Evolutionary conservation across 306 rosid genomes (phyloP).

Genomic region (Ammopiptanthus mongolicus): DNA sequence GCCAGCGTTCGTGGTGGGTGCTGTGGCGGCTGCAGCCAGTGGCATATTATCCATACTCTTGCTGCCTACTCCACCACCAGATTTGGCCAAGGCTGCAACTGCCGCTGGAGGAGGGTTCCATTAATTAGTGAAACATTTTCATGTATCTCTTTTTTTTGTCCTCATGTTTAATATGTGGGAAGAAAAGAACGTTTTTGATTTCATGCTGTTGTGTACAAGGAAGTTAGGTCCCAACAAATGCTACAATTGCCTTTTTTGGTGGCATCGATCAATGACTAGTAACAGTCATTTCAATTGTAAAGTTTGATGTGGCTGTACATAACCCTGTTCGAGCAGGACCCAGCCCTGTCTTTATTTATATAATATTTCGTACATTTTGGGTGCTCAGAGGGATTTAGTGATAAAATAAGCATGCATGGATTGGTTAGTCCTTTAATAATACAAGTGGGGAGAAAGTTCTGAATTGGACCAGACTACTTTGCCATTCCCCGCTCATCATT

Average conservation of each 20-base stretch:
- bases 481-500: not conserved
- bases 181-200: conserved; percentile 9
- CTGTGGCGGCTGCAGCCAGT: conserved; percentile 52
- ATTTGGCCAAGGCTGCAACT: conserved; percentile 28
- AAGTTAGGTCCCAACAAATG: conserved; percentile 20
- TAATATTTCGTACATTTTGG: conserved; percentile 19
- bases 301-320: conserved; percentile 37
- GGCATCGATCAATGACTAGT: conserved; percentile 31
- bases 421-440: conserved; percentile 20
- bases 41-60: conserved; percentile 52
- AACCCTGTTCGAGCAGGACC: conserved; percentile 26
- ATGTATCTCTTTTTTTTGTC: not conserved
- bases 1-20: conserved; percentile 83
- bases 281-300: conserved; percentile 35
- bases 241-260: conserved; percentile 34
- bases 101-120: conserved; percentile 34
- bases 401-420: conserved; percentile 10
- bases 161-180: not conserved
- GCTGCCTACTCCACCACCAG: conserved; percentile 68
- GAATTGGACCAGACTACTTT: not conserved
- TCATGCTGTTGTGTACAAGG: conserved; percentile 34
- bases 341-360: conserved; percentile 30
- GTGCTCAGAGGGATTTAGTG: conserved; percentile 21
- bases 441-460: conserved; percentile 20
- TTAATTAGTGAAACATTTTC: conserved; percentile 15